A percentile compares a stretch with the other conserved stretches of the same genome.
Evolutionary conservation across 1,284 basidiomycete species (phyloP).

Genomic region (Malassezia sympodialis): DNA sequence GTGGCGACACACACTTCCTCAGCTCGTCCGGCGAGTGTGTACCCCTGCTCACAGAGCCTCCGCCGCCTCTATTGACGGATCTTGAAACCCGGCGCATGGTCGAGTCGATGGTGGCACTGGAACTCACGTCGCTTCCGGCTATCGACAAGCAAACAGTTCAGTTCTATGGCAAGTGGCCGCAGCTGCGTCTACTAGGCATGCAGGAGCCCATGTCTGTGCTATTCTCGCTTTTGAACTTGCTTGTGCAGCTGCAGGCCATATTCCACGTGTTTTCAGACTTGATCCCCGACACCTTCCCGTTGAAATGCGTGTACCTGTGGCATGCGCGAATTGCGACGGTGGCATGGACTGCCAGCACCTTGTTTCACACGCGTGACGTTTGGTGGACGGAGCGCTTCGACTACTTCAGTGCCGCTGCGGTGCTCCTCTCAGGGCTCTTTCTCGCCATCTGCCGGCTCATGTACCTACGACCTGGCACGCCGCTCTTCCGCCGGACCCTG

Average conservation of each 20-base stretch:
- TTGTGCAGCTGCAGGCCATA: slow-evolving; percentile 46
- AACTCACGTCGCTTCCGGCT: slow-evolving; percentile 23
- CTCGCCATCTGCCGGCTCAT: slow-evolving; percentile 46
- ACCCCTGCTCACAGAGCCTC: neutral
- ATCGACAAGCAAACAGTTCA: slow-evolving; percentile 46
- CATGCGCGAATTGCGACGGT: slow-evolving; percentile 71
- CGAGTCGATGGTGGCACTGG: slow-evolving; percentile 14
- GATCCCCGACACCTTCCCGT: slow-evolving; percentile 44
- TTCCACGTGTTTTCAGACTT: slow-evolving; percentile 20
- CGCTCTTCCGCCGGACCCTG: slow-evolving; percentile 20
- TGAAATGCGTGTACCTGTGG: slow-evolving; percentile 61
- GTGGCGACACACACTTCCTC: slow-evolving; percentile 1
- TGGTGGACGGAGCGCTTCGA: slow-evolving; percentile 78
- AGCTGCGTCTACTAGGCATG: slow-evolving; percentile 56
- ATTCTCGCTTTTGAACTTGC: slow-evolving; percentile 78
- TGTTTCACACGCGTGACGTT: slow-evolving; percentile 86
- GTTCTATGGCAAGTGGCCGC: slow-evolving; percentile 70
- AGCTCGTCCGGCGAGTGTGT: slow-evolving; percentile 5
- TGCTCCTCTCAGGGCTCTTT: slow-evolving; percentile 63
- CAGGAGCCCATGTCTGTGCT: slow-evolving; percentile 88
- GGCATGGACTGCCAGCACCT: slow-evolving; percentile 81
- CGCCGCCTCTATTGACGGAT: slow-evolving; percentile 1
- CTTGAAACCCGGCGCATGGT: neutral
- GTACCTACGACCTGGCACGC: slow-evolving; percentile 28
- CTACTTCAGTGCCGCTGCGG: slow-evolving; percentile 84